Percentiles rank a stretch among this genome's conserved stretches.
phyloP scores from a whole-genome alignment of 1,139 yeast species.

The Hemisphaericaspora xylofermentans region DNA sequence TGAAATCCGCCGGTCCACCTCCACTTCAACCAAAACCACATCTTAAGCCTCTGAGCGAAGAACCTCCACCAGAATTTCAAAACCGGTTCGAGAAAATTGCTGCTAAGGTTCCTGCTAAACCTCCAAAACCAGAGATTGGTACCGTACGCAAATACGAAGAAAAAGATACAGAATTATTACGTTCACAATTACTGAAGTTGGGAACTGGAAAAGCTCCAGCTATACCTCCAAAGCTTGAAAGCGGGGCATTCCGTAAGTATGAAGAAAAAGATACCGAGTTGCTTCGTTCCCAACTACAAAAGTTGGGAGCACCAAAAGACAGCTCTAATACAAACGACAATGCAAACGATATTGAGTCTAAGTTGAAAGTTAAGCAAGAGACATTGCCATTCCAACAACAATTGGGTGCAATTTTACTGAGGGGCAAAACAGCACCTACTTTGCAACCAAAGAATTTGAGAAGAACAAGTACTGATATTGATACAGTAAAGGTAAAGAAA shows the following conservation, averaged over 20 bases:
- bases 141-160: conserved; percentile 22
- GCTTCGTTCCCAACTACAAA: conserved; percentile 14
- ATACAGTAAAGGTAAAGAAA: conserved; percentile 3
- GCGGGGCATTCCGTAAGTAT: conserved; percentile 16
- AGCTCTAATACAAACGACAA: not conserved
- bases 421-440: conserved; percentile 12
- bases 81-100: conserved; percentile 11
- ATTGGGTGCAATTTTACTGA: conserved; percentile 11
- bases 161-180: conserved; percentile 23
- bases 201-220: too few species aligned
- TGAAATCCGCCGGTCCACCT: conserved; percentile 6
- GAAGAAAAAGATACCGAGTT: conserved; percentile 24
- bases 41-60: conserved; percentile 7
- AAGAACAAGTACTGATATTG: conserved; percentile 5
- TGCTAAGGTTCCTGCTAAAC: conserved; percentile 11
- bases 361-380: not conserved
- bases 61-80: conserved; percentile 14
- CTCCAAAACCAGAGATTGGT: conserved; percentile 14
- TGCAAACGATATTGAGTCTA: not conserved
- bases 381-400: conserved; percentile 10
- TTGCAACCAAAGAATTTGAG: not conserved
- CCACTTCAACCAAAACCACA: conserved; percentile 9
- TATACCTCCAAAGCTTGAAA: not conserved
- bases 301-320: not conserved
- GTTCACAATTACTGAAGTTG: conserved; percentile 23